Conservation (phyloP, 2,329 filamentous ascomycete species). For the Fusarium sarcochroum region DNA sequence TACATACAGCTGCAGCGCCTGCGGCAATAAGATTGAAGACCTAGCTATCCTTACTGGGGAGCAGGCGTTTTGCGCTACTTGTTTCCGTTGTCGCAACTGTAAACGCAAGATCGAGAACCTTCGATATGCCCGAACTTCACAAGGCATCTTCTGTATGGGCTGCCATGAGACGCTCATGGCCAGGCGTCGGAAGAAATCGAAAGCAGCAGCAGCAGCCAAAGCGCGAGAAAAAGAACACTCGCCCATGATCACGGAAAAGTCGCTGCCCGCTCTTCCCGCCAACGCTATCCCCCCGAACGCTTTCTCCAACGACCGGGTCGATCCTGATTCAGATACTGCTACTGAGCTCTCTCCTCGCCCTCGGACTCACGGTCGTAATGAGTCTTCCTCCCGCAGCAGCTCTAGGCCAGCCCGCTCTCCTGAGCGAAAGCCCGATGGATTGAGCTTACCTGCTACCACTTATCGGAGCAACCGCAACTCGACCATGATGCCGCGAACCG, state of each 20-base stretch:
- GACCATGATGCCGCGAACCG: slow-evolving; percentile 68
- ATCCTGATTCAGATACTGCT: slow-evolving; percentile 75
- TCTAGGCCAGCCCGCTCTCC: slow-evolving; percentile 68
- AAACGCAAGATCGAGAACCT: slow-evolving; percentile 99
- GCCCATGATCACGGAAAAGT: slow-evolving; percentile 87
- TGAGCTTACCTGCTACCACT: slow-evolving; percentile 79
- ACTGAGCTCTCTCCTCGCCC: slow-evolving; percentile 78
- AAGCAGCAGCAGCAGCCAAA: slow-evolving; percentile 72
- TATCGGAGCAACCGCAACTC: slow-evolving; percentile 86
- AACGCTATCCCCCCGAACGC: slow-evolving; percentile 75
- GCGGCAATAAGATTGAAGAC: slow-evolving; percentile 97
- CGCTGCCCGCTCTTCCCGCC: slow-evolving; percentile 89
- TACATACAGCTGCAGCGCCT: slow-evolving; percentile 98
- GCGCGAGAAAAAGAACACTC: slow-evolving; percentile 73
- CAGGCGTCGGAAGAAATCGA: slow-evolving; percentile 87
- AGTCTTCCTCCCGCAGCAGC: slow-evolving; percentile 69
- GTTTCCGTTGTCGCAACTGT: slow-evolving; percentile 97
- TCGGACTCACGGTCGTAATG: slow-evolving; percentile 65
- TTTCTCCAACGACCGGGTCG: slow-evolving; percentile 72
- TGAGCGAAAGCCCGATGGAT: slow-evolving; percentile 70
- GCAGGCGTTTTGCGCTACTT: slow-evolving; percentile 97
- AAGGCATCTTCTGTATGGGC: slow-evolving; percentile 99
- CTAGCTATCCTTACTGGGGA: slow-evolving; percentile 97
- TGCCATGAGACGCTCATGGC: slow-evolving; percentile 98
- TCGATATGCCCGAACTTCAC: slow-evolving; percentile 95